phyloP scores from a whole-genome alignment of 768 basidiomycete genomes.

The Mycena pura region DNA sequence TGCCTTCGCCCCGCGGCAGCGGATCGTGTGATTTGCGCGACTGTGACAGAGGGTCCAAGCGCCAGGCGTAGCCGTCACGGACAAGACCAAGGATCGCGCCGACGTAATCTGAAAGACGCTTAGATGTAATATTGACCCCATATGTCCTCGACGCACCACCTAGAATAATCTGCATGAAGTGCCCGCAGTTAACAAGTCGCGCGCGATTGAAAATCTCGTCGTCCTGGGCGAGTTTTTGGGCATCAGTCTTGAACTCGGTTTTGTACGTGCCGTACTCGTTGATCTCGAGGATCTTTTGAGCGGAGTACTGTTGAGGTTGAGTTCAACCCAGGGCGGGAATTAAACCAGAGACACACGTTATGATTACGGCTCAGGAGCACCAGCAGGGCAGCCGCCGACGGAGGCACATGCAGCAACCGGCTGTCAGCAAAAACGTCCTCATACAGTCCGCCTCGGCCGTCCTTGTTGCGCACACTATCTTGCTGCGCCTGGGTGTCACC shows the following conservation, averaged over 20 bases:
- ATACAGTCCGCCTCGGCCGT: conserved; percentile 72
- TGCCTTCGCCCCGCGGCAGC: conserved; percentile 72
- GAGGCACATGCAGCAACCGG: conserved; percentile 75
- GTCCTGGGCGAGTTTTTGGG: conserved; percentile 55
- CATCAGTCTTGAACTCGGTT: conserved; percentile 30
- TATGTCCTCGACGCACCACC: conserved; percentile 53
- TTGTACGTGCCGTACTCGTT: conserved; percentile 67
- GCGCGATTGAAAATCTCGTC: conserved; percentile 80
- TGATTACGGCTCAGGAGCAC: conserved; percentile 77
- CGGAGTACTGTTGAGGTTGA: conserved; percentile 60
- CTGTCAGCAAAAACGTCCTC: conserved; percentile 75
- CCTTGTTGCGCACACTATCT: conserved; percentile 59
- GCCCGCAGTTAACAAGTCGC: conserved; percentile 75
- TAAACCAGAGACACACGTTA: conserved; percentile 53
- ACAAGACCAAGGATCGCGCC: conserved; percentile 75
- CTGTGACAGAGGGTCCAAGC: conserved; percentile 63
- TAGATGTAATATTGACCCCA: too few relatives aligned
- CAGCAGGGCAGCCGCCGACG: conserved; percentile 69
- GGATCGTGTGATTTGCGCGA: conserved; percentile 56
- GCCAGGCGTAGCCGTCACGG: conserved; percentile 69
- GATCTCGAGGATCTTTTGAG: conserved; percentile 68
- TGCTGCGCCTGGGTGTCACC: conserved; percentile 59
- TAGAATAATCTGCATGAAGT: conserved; percentile 74
- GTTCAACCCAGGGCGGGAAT: background rate
- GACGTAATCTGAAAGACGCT: conserved; percentile 61